A percentile compares a stretch with the other conserved stretches of the same genome.
phyloP scores from a whole-genome alignment of 2,329 filamentous ascomycete species.

The Fusarium guadeloupense region DNA sequence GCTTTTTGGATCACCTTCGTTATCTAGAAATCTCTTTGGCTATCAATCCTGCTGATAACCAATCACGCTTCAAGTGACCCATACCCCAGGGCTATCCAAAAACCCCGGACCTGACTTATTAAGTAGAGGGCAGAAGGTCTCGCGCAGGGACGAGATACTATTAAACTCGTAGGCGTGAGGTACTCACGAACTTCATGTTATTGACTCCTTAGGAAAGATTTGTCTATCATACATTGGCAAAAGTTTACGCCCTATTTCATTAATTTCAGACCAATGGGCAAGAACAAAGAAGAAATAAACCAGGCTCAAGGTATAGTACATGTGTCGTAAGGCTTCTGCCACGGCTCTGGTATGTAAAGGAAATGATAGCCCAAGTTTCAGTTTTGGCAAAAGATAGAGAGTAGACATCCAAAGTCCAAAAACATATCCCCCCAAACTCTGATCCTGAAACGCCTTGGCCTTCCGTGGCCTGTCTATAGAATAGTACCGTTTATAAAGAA shows the following conservation, averaged over 20 bases:
- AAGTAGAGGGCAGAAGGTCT: too few species aligned
- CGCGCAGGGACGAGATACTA: too few species aligned
- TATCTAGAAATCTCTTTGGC: too few species aligned
- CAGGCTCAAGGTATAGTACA: background rate
- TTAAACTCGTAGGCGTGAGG: background rate
- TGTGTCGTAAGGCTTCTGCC: background rate
- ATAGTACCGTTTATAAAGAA: conserved; percentile 22
- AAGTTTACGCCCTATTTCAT: background rate
- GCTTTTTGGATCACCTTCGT: too few species aligned
- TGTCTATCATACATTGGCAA: conserved; percentile 12
- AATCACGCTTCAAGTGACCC: too few species aligned
- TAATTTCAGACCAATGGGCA: conserved; percentile 1
- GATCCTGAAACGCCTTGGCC: conserved; percentile 22
- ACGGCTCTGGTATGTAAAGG: background rate
- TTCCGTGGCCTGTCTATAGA: conserved; percentile 27
- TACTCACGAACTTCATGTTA: background rate
- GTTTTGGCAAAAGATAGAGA: background rate
- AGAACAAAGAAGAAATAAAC: background rate
- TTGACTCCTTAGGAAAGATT: background rate
- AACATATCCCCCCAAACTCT: conserved; percentile 3
- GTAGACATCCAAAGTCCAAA: conserved; percentile 1
- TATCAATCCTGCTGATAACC: too few species aligned
- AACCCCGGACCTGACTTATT: too few species aligned
- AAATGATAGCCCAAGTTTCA: background rate
- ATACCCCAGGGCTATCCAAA: too few species aligned